Conservation (phyloP, 495 filamentous ascomycete genomes). For the Penicillium dipodomyicola region DNA sequence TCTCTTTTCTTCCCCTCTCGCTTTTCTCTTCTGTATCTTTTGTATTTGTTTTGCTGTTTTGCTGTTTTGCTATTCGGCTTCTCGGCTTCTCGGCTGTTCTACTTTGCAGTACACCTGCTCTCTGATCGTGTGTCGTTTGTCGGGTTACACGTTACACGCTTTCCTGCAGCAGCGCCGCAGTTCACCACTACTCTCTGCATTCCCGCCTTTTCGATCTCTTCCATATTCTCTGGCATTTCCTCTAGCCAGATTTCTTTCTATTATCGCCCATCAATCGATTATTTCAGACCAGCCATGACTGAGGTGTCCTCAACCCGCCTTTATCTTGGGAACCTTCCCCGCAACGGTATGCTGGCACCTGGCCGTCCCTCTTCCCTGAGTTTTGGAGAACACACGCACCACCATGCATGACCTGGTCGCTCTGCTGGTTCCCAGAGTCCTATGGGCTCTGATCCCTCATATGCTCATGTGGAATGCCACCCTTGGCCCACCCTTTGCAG, state of each 20-base stretch:
- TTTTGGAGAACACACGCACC: conserved; percentile 13
- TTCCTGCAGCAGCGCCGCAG: conserved; percentile 19
- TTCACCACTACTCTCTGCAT: conserved; percentile 20
- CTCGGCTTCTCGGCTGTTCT: neutral
- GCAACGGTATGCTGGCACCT: conserved; percentile 74
- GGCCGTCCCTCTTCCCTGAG: conserved; percentile 28
- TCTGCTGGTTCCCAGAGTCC: conserved; percentile 16
- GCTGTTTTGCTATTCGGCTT: neutral
- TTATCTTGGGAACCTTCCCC: conserved; percentile 96
- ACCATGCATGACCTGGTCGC: conserved; percentile 11
- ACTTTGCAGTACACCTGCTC: too few relatives aligned
- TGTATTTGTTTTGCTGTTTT: neutral
- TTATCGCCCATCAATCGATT: conserved; percentile 3
- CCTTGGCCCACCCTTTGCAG: conserved; percentile 11
- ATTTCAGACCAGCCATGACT: conserved; percentile 39
- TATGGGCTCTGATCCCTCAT: neutral
- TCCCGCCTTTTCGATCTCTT: conserved; percentile 4
- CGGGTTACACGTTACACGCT: conserved; percentile 8
- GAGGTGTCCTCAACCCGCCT: conserved; percentile 90
- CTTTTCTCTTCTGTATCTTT: conserved; percentile 9
- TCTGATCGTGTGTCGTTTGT: conserved; percentile 2
- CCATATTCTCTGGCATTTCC: conserved; percentile 9
- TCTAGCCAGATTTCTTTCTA: conserved; percentile 18
- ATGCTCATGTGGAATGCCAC: neutral
- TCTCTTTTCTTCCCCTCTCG: conserved; percentile 18